Evolutionary conservation across 2,329 filamentous ascomycete genomes (phyloP).

Genomic region (Aspergillus ochraceoroseus): DNA sequence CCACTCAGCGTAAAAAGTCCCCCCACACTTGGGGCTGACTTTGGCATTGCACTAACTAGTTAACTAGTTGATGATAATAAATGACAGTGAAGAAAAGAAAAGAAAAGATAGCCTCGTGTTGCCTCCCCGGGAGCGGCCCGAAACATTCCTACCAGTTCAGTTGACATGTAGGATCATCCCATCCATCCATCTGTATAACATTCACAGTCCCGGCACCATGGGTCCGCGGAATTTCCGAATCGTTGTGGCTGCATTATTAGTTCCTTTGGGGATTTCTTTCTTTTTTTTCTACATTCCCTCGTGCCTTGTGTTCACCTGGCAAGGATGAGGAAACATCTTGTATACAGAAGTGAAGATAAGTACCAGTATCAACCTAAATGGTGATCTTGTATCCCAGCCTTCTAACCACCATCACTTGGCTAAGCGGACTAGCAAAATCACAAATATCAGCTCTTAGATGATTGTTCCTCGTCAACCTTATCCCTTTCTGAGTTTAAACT

Average conservation of each 20-base stretch:
- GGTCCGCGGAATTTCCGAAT: constrained; percentile 16
- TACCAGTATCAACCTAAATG: constrained; percentile 19
- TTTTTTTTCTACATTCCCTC: constrained; percentile 1
- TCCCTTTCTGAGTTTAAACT: constrained; percentile 5
- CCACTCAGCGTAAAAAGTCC: too few relatives aligned
- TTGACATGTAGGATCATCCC: constrained; percentile 16
- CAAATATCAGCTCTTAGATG: not conserved
- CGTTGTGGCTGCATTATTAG: constrained; percentile 17
- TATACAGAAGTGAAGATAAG: too few relatives aligned
- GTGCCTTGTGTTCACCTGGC: constrained; percentile 7
- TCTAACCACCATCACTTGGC: too few relatives aligned
- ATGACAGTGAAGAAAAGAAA: not conserved
- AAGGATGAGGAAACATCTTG: not conserved
- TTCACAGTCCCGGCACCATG: constrained; percentile 17
- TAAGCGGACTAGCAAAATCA: constrained; percentile 3
- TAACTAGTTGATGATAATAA: not conserved
- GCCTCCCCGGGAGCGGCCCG: constrained; percentile 21
- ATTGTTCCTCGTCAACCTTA: not conserved
- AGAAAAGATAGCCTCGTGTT: constrained; percentile 8
- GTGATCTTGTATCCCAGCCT: too few relatives aligned
- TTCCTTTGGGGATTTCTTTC: constrained; percentile 14
- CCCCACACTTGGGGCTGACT: too few relatives aligned
- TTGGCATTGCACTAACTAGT: too few relatives aligned
- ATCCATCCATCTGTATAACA: constrained; percentile 13
- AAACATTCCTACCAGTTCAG: constrained; percentile 13